Conservation (phyloP, 495 filamentous ascomycete species). For the Astrocystis sublimbata region DNA sequence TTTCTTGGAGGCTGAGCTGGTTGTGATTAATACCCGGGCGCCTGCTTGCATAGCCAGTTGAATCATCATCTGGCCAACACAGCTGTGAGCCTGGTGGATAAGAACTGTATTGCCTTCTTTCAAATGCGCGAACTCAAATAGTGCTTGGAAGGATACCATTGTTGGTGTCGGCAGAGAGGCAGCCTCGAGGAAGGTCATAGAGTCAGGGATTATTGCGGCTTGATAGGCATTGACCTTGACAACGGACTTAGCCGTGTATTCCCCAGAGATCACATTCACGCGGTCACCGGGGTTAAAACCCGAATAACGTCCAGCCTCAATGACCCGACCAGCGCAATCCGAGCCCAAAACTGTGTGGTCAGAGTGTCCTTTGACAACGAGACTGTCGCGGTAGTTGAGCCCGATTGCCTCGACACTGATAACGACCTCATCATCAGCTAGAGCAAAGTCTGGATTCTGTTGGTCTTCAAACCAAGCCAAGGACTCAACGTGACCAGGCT, state of each 20-base stretch:
- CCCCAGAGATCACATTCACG: constrained; percentile 1
- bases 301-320: neutral
- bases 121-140: neutral
- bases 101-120: neutral
- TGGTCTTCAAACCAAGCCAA: neutral
- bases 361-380: neutral
- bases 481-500: neutral
- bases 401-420: neutral
- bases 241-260: neutral
- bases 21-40: neutral
- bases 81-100: neutral
- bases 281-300: neutral
- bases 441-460: neutral
- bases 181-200: neutral
- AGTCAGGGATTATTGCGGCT: neutral
- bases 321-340: neutral
- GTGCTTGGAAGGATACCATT: neutral
- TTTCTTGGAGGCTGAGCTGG: neutral
- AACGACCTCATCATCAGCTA: neutral
- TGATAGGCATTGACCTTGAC: neutral
- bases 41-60: neutral
- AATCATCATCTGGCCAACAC: neutral
- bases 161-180: neutral
- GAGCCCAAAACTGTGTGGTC: neutral
- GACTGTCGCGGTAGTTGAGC: neutral